These are phyloP conservation scores for Cordyceps cateniannulata DNA, from an alignment of 2,329 filamentous ascomycete genomes.

Conservation along the genomic window DNA sequence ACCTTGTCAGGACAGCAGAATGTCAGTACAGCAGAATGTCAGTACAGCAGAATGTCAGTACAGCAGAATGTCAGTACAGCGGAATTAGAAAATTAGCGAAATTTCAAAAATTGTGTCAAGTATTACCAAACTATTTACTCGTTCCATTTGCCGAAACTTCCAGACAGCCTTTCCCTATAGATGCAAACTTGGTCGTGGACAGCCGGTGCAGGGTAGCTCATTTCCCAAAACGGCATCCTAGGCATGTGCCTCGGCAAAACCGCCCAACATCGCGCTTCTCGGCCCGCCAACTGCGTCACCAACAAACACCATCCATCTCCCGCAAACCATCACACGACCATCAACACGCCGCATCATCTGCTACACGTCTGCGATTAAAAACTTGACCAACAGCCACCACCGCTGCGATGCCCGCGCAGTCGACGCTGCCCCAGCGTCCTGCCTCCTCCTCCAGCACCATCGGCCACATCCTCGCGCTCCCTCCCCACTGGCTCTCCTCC, in stretches of 20 bases:
- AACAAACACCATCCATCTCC: neutral
- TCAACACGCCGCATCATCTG: neutral
- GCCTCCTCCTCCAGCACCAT: slow-evolving; percentile 22
- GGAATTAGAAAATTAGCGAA: too few relatives aligned
- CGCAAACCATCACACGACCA: neutral
- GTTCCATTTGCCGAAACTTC: too few relatives aligned
- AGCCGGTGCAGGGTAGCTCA: too few relatives aligned
- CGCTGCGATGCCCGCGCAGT: slow-evolving; percentile 11
- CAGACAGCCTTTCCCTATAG: too few relatives aligned
- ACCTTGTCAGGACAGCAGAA: too few relatives aligned
- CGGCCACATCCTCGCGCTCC: slow-evolving; percentile 45
- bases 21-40: too few relatives aligned
- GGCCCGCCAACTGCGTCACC: neutral
- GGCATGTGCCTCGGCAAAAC: neutral
- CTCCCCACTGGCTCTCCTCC: slow-evolving; percentile 60
- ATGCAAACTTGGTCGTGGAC: too few relatives aligned
- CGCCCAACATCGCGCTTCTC: neutral
- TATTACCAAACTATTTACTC: too few relatives aligned
- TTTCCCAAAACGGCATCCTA: too few relatives aligned
- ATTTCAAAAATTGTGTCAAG: too few relatives aligned
- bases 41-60: too few relatives aligned
- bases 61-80: too few relatives aligned
- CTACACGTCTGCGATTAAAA: neutral
- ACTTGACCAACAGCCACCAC: neutral
- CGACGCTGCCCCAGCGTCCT: slow-evolving; percentile 12